Conservation (phyloP, 768 basidiomycete genomes). For the Macrolepiota albuminosa region DNA sequence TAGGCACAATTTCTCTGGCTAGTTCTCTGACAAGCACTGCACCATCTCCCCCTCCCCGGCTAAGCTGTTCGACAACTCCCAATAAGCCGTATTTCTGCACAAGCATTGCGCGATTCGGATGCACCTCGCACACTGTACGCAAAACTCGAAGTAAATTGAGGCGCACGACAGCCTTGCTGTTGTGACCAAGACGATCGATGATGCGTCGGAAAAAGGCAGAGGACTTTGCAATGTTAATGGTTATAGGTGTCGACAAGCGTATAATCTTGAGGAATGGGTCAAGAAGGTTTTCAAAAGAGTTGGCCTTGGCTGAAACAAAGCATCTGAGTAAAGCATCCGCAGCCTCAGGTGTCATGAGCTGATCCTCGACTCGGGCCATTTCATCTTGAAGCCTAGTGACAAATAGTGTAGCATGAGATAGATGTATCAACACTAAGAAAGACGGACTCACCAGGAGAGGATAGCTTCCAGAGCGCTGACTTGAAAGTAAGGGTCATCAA, state of each 20-base stretch:
- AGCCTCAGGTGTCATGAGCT: constrained; percentile 61
- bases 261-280: constrained; percentile 92
- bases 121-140: constrained; percentile 81
- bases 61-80: constrained; percentile 75
- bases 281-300: constrained; percentile 88
- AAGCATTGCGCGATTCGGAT: constrained; percentile 77
- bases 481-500: constrained; percentile 88
- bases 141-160: constrained; percentile 86
- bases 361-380: constrained; percentile 88
- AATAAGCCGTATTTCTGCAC: constrained; percentile 81
- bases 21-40: constrained; percentile 90
- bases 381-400: constrained; percentile 85
- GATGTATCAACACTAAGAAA: background rate
- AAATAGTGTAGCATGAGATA: background rate
- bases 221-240: constrained; percentile 71
- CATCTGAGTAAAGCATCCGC: constrained; percentile 69
- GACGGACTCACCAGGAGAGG: constrained; percentile 69
- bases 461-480: constrained; percentile 90
- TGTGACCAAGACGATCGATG: constrained; percentile 69
- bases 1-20: constrained; percentile 80
- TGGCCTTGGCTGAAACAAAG: constrained; percentile 82
- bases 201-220: constrained; percentile 84
- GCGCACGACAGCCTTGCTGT: constrained; percentile 81
- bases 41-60: constrained; percentile 69
- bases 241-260: constrained; percentile 69